phyloP scores from a whole-genome alignment of 2,329 filamentous ascomycete species.

The Elsinoe arachidis region DNA sequence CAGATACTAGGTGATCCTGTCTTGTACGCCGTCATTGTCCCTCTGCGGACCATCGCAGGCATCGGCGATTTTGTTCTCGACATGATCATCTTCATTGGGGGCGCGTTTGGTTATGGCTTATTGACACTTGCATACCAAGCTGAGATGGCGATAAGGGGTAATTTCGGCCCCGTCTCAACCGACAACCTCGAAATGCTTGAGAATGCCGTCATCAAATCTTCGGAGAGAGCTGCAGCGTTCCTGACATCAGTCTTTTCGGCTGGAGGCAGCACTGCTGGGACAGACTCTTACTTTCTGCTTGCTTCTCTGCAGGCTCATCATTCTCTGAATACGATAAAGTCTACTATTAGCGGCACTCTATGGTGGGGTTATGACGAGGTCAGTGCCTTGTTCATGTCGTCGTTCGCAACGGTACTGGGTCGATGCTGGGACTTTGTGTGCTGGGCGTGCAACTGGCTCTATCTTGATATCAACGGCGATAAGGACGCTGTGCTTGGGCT shows the following conservation, averaged over 20 bases:
- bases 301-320: conserved; percentile 16
- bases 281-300: conserved; percentile 13
- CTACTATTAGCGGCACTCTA: background rate
- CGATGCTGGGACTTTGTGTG: background rate
- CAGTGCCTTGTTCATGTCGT: background rate
- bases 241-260: conserved; percentile 1
- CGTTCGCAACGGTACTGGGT: background rate
- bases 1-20: conserved; percentile 72
- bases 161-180: background rate
- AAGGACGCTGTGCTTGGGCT: background rate
- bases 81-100: conserved; percentile 53
- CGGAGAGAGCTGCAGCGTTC: conserved; percentile 1
- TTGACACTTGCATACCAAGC: background rate
- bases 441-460: background rate
- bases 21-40: conserved; percentile 54
- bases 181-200: conserved; percentile 1
- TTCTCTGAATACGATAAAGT: conserved; percentile 13
- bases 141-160: background rate
- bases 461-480: background rate
- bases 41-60: conserved; percentile 63
- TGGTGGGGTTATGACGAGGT: background rate
- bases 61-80: conserved; percentile 76
- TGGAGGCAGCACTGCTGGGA: background rate
- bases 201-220: background rate
- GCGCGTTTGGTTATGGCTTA: conserved; percentile 5